phyloP scores from a whole-genome alignment of 2,329 filamentous ascomycete genomes.

The Dissoconium aciculare region DNA sequence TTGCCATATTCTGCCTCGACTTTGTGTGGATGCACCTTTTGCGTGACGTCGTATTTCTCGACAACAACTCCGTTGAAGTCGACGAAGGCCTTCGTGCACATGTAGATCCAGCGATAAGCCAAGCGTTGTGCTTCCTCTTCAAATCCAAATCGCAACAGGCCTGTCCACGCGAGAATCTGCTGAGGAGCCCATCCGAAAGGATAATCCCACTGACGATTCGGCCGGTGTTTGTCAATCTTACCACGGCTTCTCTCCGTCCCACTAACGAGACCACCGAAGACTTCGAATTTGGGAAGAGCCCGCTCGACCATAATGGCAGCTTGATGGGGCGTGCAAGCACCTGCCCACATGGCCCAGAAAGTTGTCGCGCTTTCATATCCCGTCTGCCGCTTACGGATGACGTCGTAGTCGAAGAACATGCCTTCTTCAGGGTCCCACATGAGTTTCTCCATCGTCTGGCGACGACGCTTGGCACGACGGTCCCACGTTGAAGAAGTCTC shows the following conservation, averaged over 20 bases:
- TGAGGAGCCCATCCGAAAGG: slow-evolving; percentile 97
- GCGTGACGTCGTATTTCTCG: slow-evolving; percentile 95
- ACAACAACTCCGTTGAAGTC: slow-evolving; percentile 98
- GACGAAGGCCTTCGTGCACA: slow-evolving; percentile 96
- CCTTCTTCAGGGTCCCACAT: slow-evolving; percentile 84
- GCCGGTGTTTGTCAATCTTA: slow-evolving; percentile 59
- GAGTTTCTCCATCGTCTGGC: slow-evolving; percentile 77
- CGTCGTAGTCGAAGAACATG: slow-evolving; percentile 98
- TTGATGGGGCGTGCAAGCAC: slow-evolving; percentile 69
- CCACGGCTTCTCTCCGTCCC: slow-evolving; percentile 85
- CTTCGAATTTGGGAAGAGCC: slow-evolving; percentile 77
- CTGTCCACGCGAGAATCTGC: slow-evolving; percentile 96
- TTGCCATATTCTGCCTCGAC: slow-evolving; percentile 97
- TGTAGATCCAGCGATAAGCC: slow-evolving; percentile 93
- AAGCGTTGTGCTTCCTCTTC: slow-evolving; percentile 76
- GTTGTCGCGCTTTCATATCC: slow-evolving; percentile 85
- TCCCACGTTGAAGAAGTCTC: slow-evolving; percentile 85
- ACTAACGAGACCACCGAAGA: slow-evolving; percentile 70
- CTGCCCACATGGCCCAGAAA: slow-evolving; percentile 96
- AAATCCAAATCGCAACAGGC: slow-evolving; percentile 80
- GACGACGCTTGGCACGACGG: slow-evolving; percentile 68
- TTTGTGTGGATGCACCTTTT: slow-evolving; percentile 75
- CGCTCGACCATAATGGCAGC: slow-evolving; percentile 68
- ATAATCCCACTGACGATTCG: slow-evolving; percentile 96
- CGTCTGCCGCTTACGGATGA: slow-evolving; percentile 61